These are phyloP conservation scores for Chlorella sp. DNA, from an alignment of 139 green algal species.

Conservation along the genomic window DNA sequence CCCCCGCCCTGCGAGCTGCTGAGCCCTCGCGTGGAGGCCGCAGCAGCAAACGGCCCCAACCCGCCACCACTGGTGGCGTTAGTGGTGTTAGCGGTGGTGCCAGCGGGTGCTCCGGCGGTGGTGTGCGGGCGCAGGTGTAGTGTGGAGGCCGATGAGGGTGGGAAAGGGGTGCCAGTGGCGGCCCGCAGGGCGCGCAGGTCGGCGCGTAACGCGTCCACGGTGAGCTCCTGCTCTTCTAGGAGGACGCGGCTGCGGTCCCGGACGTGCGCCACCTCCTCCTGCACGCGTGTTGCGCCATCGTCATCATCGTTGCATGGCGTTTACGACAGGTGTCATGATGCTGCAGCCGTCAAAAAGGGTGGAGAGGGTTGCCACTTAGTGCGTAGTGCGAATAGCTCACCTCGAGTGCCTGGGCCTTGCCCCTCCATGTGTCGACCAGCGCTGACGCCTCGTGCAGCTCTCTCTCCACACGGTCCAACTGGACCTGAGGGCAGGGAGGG, in stretches of 20 bases:
- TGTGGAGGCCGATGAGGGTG: no score
- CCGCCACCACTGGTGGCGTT: not conserved
- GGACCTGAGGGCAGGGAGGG: no score
- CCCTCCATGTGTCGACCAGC: not conserved
- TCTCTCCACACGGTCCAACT: no score
- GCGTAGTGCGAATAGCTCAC: not conserved
- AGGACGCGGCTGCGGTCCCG: constrained; percentile 22
- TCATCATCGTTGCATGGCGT: not conserved
- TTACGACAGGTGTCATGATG: not conserved
- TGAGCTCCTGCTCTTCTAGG: constrained; percentile 36
- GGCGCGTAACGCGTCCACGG: constrained; percentile 20
- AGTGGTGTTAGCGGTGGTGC: not conserved
- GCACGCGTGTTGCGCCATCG: not conserved
- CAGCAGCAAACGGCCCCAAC: not conserved
- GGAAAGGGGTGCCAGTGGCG: not conserved
- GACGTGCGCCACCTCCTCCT: constrained; percentile 14
- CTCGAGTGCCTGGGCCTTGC: not conserved
- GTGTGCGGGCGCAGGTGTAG: not conserved
- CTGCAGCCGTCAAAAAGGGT: not conserved
- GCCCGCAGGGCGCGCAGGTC: constrained; percentile 15
- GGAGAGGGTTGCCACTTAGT: not conserved
- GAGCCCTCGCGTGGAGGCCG: not conserved
- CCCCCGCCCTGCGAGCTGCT: not conserved
- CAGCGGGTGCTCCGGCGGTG: not conserved
- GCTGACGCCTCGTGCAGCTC: not conserved